phyloP scores from a whole-genome alignment of 139 green algal genomes.

The Chlamydomonas sp. region DNA sequence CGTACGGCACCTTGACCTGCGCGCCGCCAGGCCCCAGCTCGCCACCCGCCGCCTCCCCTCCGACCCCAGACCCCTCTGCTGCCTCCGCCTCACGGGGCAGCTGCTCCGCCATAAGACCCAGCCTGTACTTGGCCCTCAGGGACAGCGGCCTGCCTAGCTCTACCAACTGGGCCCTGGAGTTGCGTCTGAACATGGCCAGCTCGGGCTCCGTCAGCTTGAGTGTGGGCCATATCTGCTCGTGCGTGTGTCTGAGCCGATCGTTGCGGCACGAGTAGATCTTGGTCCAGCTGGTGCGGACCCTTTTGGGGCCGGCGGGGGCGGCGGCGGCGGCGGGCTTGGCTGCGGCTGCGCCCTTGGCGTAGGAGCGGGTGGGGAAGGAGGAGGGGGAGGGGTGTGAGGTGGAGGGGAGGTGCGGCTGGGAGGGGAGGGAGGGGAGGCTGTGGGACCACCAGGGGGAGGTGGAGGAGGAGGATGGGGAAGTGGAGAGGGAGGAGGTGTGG shows the following conservation, averaged over 20 bases:
- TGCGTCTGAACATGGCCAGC: constrained; percentile 43
- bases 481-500: too few relatives aligned
- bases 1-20: constrained; percentile 33
- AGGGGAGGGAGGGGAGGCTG: not conserved
- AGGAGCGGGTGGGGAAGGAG: constrained; percentile 3
- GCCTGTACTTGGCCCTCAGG: constrained; percentile 45
- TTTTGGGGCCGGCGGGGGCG: constrained; percentile 2
- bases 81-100: not conserved
- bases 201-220: constrained; percentile 45
- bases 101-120: not conserved
- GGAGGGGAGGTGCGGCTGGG: not conserved
- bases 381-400: not conserved
- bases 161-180: constrained; percentile 47
- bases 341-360: not conserved
- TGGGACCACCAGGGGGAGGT: not conserved
- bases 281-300: constrained; percentile 14
- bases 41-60: not conserved
- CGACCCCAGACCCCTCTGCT: not conserved
- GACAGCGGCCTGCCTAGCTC: constrained; percentile 39
- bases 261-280: constrained; percentile 51
- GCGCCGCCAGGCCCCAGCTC: not conserved
- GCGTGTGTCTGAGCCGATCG: constrained; percentile 38
- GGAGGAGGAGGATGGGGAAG: not conserved
- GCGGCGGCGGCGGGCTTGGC: not conserved
- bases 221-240: constrained; percentile 62